phyloP scores from a whole-genome alignment of 2,329 filamentous ascomycete species.

The Claviceps sp. region DNA sequence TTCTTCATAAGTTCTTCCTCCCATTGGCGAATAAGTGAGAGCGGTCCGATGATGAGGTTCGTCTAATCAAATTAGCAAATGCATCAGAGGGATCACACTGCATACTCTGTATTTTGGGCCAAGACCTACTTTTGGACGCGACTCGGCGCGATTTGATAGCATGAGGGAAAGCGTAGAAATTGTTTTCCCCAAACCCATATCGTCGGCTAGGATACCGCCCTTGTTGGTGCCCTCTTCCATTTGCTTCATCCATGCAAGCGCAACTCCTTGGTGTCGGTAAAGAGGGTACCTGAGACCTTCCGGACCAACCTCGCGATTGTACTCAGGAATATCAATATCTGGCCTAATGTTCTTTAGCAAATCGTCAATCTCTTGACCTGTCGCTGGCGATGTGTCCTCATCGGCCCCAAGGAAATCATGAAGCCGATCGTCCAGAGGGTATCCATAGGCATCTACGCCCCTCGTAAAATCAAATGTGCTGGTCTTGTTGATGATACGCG shows the following conservation, averaged over 20 bases:
- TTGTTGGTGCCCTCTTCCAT: slow-evolving; percentile 66
- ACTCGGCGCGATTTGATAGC: slow-evolving; percentile 47
- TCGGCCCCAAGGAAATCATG: slow-evolving; percentile 20
- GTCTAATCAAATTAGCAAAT: slow-evolving; percentile 40
- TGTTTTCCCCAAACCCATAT: slow-evolving; percentile 89
- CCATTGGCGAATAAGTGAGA: slow-evolving; percentile 75
- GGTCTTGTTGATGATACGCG: slow-evolving; percentile 25
- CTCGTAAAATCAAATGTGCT: slow-evolving; percentile 22
- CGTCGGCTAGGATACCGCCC: slow-evolving; percentile 83
- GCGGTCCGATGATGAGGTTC: slow-evolving; percentile 70
- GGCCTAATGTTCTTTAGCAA: slow-evolving; percentile 61
- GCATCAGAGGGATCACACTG: slow-evolving; percentile 28
- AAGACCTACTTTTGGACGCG: slow-evolving; percentile 19
- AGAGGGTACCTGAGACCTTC: slow-evolving; percentile 53
- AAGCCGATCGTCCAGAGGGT: slow-evolving; percentile 21
- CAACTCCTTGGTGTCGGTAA: slow-evolving; percentile 73
- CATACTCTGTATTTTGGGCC: neutral
- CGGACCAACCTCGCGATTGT: slow-evolving; percentile 56
- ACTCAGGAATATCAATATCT: slow-evolving; percentile 49
- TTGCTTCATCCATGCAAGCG: slow-evolving; percentile 70
- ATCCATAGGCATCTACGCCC: slow-evolving; percentile 22
- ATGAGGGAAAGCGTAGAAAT: slow-evolving; percentile 73
- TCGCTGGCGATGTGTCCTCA: slow-evolving; percentile 23
- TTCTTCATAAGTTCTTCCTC: slow-evolving; percentile 64
- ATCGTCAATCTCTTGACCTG: slow-evolving; percentile 53